A percentile compares a stretch with the other conserved stretches of the same genome.
phyloP scores from a whole-genome alignment of 495 filamentous ascomycete species.

The Beverwykella pulmonaria region DNA sequence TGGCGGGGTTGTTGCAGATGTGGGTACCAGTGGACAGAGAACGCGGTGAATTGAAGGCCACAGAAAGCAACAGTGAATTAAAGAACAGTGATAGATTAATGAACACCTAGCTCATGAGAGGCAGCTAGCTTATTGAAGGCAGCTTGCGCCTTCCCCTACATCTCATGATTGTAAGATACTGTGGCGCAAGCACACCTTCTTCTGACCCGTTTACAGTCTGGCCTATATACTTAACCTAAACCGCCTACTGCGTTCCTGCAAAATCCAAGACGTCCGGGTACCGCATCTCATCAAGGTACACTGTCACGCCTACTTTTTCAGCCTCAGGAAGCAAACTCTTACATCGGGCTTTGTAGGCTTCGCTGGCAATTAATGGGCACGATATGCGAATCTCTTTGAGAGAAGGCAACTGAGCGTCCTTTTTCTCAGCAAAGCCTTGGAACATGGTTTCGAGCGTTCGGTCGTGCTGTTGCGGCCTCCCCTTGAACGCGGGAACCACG shows the following conservation, averaged over 20 bases:
- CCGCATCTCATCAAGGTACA: conserved; percentile 12
- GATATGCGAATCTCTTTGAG: conserved; percentile 25
- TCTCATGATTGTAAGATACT: too few species aligned
- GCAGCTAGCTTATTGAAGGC: too few species aligned
- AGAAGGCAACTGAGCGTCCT: conserved; percentile 24
- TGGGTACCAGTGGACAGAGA: too few species aligned
- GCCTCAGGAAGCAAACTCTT: conserved; percentile 22
- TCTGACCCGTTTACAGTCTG: too few species aligned
- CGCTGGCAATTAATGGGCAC: neutral
- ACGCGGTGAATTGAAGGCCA: too few species aligned
- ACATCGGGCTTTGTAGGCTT: conserved; percentile 26
- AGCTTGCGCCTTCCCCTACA: too few species aligned
- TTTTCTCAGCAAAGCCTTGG: conserved; percentile 29
- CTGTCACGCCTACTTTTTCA: conserved; percentile 24
- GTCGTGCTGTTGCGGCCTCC: conserved; percentile 24
- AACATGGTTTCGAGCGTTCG: conserved; percentile 26
- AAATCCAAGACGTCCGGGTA: conserved; percentile 10
- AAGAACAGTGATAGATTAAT: too few species aligned
- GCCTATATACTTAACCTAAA: too few species aligned
- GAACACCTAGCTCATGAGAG: too few species aligned
- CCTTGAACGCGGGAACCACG: conserved; percentile 19
- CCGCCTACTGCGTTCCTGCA: too few species aligned
- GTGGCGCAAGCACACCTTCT: too few species aligned
- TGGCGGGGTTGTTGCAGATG: conserved; percentile 19
- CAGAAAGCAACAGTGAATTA: too few species aligned